Percentiles rank a stretch among this genome's conserved stretches.
Evolutionary conservation across 441 rosid genomes (phyloP).

Genomic region (Populus tomentosa): DNA sequence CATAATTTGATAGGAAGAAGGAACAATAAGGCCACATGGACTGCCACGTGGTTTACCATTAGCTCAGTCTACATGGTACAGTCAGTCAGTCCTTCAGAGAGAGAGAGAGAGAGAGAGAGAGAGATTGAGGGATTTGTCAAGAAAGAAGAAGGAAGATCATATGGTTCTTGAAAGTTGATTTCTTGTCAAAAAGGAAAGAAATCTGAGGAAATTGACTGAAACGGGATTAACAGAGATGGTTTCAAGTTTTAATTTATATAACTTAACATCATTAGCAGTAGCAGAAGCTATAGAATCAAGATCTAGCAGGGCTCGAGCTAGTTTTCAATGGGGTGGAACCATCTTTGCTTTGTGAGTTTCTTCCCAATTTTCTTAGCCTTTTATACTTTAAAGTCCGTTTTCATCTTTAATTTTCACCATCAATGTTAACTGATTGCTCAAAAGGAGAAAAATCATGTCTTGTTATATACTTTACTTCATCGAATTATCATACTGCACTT

Average conservation of each 20-base stretch:
- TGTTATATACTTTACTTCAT: not conserved
- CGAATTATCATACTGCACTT: not conserved
- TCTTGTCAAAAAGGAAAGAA: not conserved
- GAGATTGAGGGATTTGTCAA: too few species aligned
- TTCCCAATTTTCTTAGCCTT: not conserved
- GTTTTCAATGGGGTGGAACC: slow-evolving; percentile 48
- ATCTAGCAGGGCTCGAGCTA: slow-evolving; percentile 21
- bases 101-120: too few species aligned
- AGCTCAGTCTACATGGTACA: not conserved
- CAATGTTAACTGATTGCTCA: not conserved
- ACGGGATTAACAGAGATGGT: slow-evolving; percentile 5
- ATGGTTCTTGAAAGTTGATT: not conserved
- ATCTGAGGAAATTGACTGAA: not conserved
- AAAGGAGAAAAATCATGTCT: not conserved
- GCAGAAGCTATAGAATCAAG: slow-evolving; percentile 7
- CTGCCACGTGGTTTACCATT: not conserved
- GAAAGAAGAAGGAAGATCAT: too few species aligned
- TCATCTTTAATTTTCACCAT: not conserved
- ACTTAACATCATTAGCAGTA: not conserved
- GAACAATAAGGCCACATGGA: not conserved
- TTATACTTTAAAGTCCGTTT: not conserved
- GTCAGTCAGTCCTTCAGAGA: not conserved
- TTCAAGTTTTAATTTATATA: not conserved
- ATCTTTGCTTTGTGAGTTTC: slow-evolving; percentile 38
- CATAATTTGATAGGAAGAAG: not conserved